Conservation (phyloP, 305 asterid species). For the Ilex paraguariensis region DNA sequence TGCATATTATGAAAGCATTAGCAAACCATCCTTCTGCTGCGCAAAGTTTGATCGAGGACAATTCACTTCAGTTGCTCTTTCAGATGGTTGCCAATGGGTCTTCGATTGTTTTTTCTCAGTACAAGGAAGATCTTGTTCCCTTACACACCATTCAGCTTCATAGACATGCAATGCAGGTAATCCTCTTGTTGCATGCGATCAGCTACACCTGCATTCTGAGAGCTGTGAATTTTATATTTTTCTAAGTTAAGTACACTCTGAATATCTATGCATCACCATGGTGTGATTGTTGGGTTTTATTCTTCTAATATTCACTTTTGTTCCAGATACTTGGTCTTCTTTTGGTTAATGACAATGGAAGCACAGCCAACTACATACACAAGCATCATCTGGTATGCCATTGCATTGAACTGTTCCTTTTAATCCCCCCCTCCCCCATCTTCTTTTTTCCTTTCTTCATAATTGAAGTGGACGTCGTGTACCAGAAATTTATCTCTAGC, state of each 20-base stretch:
- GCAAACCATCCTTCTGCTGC: constrained; percentile 87
- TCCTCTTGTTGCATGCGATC: neutral
- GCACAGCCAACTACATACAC: constrained; percentile 89
- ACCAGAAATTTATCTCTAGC: no score
- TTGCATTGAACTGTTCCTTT: neutral
- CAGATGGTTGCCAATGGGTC: constrained; percentile 99
- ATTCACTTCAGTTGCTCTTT: constrained; percentile 88
- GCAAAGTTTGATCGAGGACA: constrained; percentile 91
- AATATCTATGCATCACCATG: constrained; percentile 16
- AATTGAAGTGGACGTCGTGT: no score
- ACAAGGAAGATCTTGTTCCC: constrained; percentile 82
- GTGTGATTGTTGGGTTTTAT: constrained; percentile 10
- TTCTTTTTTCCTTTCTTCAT: neutral
- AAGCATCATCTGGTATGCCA: constrained; percentile 84
- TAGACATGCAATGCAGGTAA: constrained; percentile 99
- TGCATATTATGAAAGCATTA: constrained; percentile 98
- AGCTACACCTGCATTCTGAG: no score
- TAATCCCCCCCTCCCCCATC: no score
- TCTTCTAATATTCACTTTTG: neutral
- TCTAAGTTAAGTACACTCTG: neutral
- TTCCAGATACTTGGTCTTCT: constrained; percentile 94
- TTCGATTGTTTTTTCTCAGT: constrained; percentile 66
- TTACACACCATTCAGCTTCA: constrained; percentile 95
- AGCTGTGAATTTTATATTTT: no score
- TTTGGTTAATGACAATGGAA: constrained; percentile 89